phyloP scores from a whole-genome alignment of 148 eudicot species.

The Chenopodium quinoa region DNA sequence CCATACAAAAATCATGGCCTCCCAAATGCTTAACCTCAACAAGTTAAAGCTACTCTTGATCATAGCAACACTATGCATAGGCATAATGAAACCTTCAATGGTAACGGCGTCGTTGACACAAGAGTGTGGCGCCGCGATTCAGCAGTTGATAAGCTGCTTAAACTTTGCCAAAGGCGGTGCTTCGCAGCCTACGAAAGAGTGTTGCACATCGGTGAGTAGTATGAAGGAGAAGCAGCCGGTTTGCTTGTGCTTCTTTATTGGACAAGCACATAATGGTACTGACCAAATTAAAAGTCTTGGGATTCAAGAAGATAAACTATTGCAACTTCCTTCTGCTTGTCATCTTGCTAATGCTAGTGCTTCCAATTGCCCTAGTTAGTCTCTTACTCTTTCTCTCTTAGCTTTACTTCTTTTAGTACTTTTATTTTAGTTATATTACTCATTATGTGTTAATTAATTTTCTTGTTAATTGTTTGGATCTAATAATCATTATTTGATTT shows the following conservation, averaged over 20 bases:
- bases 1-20: neutral
- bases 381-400: neutral
- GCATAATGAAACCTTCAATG: neutral
- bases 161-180: slow-evolving; percentile 48
- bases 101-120: neutral
- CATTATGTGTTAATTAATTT: neutral
- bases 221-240: slow-evolving; percentile 52
- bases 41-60: neutral
- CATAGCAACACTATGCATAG: neutral
- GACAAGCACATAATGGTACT: slow-evolving; percentile 56
- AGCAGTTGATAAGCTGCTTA: slow-evolving; percentile 47
- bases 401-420: neutral
- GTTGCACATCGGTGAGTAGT: slow-evolving; percentile 46
- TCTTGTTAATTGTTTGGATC: neutral
- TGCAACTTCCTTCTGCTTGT: slow-evolving; percentile 68
- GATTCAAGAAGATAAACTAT: slow-evolving; percentile 50
- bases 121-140: slow-evolving; percentile 40
- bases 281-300: slow-evolving; percentile 46
- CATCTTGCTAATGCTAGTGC: slow-evolving; percentile 46
- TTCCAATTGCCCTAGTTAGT: slow-evolving; percentile 64
- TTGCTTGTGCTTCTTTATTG: slow-evolving; percentile 60
- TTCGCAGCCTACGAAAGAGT: slow-evolving; percentile 40
- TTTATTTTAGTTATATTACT: too few species aligned
- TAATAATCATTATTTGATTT: neutral
- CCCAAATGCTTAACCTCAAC: neutral